phyloP scores from a whole-genome alignment of 2,329 filamentous ascomycete species.

The Colletotrichum eleusines region DNA sequence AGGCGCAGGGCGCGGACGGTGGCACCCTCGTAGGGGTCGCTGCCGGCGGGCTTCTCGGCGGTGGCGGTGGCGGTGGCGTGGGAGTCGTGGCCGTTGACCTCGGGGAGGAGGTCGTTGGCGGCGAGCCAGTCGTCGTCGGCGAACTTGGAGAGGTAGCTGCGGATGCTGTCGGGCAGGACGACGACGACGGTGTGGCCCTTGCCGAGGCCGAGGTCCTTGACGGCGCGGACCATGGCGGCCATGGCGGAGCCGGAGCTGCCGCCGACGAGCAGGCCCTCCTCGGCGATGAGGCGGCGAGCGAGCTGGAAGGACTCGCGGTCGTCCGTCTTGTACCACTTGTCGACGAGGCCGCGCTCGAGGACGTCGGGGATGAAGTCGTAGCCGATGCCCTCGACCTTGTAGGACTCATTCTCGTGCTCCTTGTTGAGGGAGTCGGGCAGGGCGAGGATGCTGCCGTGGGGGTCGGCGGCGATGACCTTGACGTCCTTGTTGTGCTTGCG shows the following conservation, averaged over 20 bases:
- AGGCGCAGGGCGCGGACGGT: conserved; percentile 87
- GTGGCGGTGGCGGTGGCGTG: conserved; percentile 53
- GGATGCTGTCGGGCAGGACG: conserved; percentile 92
- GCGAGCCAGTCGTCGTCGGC: conserved; percentile 99
- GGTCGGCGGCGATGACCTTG: conserved; percentile 93
- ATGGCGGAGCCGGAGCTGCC: conserved; percentile 95
- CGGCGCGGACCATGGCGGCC: conserved; percentile 81
- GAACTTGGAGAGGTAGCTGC: conserved; percentile 98
- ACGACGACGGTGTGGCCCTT: conserved; percentile 92
- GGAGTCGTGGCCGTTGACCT: conserved; percentile 61
- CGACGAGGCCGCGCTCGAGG: conserved; percentile 81
- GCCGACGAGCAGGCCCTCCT: conserved; percentile 93
- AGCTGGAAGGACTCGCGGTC: conserved; percentile 92
- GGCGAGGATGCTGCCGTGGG: conserved; percentile 90
- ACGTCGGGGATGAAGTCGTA: conserved; percentile 99
- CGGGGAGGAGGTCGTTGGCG: conserved; percentile 90
- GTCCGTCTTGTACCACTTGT: conserved; percentile 98
- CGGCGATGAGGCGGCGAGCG: conserved; percentile 89
- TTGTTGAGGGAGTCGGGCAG: conserved; percentile 84
- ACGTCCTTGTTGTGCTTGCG: conserved; percentile 87
- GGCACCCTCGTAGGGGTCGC: conserved; percentile 79
- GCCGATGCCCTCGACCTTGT: conserved; percentile 98
- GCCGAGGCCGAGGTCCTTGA: conserved; percentile 80
- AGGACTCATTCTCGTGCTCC: conserved; percentile 82
- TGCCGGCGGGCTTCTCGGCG: conserved; percentile 51